phyloP scores from a whole-genome alignment of 768 basidiomycete genomes.

The Suillus plorans region DNA sequence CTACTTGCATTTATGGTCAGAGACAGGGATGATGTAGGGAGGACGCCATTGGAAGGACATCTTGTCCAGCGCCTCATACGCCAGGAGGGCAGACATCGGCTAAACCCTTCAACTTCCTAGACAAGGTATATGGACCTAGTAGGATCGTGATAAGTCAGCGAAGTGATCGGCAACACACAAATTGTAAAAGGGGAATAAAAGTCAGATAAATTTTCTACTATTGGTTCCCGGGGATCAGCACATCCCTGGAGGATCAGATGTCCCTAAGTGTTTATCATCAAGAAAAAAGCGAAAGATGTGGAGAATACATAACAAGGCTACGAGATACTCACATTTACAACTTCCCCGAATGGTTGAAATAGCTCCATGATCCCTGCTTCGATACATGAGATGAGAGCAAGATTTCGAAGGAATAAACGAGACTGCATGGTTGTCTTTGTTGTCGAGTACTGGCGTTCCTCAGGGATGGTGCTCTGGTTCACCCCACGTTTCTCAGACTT shows the following conservation, averaged over 20 bases:
- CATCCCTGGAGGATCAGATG: conserved; percentile 44
- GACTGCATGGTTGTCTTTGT: conserved; percentile 59
- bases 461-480: conserved; percentile 4
- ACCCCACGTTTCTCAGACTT: conserved; percentile 51
- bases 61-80: conserved; percentile 78
- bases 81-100: conserved; percentile 57
- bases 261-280: conserved; percentile 49
- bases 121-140: conserved; percentile 51
- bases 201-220: conserved; percentile 53
- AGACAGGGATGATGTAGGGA: conserved; percentile 84
- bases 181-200: conserved; percentile 2
- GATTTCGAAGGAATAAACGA: conserved; percentile 90
- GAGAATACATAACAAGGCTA: background rate
- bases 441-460: conserved; percentile 30
- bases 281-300: conserved; percentile 10
- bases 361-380: conserved; percentile 66
- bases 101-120: conserved; percentile 55
- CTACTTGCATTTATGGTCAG: conserved; percentile 57
- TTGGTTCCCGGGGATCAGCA: conserved; percentile 48
- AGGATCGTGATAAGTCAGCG: background rate
- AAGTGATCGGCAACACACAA: background rate
- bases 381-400: conserved; percentile 74
- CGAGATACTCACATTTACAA: conserved; percentile 66
- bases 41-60: conserved; percentile 89
- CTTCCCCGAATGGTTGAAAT: conserved; percentile 66